These are phyloP conservation scores for Leptographium flavum DNA, from an alignment of 2,329 filamentous ascomycete genomes.

Conservation along the genomic window DNA sequence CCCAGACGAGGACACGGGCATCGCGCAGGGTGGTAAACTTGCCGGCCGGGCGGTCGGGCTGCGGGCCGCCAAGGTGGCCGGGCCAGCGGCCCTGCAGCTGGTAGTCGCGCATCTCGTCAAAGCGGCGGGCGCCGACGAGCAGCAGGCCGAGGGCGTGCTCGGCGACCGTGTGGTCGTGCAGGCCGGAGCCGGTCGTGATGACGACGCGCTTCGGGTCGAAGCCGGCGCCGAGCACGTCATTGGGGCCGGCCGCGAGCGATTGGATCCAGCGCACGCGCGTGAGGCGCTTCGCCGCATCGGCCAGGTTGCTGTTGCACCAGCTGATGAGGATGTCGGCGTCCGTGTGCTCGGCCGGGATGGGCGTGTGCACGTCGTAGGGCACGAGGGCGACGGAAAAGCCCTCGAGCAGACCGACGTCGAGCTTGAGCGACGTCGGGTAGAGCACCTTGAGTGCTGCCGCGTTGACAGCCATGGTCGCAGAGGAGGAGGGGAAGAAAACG, in stretches of 20 bases:
- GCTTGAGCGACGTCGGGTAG: conserved; percentile 14
- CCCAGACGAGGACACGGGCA: conserved; percentile 30
- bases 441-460: conserved; percentile 12
- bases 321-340: conserved; percentile 32
- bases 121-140: conserved; percentile 22
- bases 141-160: conserved; percentile 31
- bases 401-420: conserved; percentile 11
- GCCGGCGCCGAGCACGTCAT: conserved; percentile 32
- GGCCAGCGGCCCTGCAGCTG: conserved; percentile 30
- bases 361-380: conserved; percentile 22
- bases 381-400: conserved; percentile 15
- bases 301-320: conserved; percentile 31
- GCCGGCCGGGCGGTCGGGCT: conserved; percentile 15
- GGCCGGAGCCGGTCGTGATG: conserved; percentile 29
- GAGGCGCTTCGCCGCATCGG: conserved; percentile 26
- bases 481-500: background rate
- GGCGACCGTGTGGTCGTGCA: conserved; percentile 33
- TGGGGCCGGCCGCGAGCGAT: conserved; percentile 32
- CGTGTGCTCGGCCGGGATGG: conserved; percentile 26
- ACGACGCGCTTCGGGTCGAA: conserved; percentile 23
- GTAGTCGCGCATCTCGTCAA: conserved; percentile 30
- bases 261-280: conserved; percentile 33
- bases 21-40: conserved; percentile 29
- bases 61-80: conserved; percentile 28
- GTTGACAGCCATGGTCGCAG: background rate